Conservation (phyloP, 2,329 filamentous ascomycete genomes). For the Cordyceps pruinosa region DNA sequence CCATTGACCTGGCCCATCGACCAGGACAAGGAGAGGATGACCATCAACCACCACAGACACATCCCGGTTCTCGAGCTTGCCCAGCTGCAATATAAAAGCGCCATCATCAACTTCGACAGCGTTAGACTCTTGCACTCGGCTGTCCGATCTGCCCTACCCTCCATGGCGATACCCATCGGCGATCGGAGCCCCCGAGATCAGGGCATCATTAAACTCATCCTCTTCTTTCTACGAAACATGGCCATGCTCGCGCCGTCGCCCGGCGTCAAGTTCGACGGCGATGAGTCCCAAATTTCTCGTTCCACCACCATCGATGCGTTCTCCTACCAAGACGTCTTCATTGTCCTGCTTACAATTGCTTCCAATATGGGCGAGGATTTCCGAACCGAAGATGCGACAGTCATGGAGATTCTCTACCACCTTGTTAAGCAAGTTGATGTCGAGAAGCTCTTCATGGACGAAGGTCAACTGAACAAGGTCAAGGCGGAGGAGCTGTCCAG, state of each 20-base stretch:
- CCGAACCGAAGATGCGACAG: conserved; percentile 75
- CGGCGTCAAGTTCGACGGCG: conserved; percentile 70
- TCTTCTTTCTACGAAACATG: conserved; percentile 86
- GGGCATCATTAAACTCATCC: conserved; percentile 81
- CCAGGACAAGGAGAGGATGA: conserved; percentile 71
- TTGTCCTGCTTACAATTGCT: conserved; percentile 75
- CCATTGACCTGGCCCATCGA: conserved; percentile 93
- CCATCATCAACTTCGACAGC: conserved; percentile 76
- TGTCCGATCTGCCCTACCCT: conserved; percentile 73
- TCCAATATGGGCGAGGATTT: conserved; percentile 95
- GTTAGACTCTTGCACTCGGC: conserved; percentile 72
- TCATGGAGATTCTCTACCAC: conserved; percentile 90
- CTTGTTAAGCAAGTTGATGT: conserved; percentile 83
- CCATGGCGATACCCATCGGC: conserved; percentile 70
- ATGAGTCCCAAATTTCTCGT: conserved; percentile 81
- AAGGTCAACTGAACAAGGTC: conserved; percentile 60
- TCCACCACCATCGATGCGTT: conserved; percentile 86
- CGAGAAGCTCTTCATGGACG: conserved; percentile 77
- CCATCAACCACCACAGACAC: conserved; percentile 86
- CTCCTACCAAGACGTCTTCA: conserved; percentile 82
- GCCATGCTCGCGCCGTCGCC: conserved; percentile 73
- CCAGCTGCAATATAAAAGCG: conserved; percentile 83
- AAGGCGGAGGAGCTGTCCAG: conserved; percentile 66
- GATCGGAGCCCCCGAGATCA: conserved; percentile 77
- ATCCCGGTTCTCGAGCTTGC: conserved; percentile 82